Base-by-base conservation (phyloP, 2,329 filamentous ascomycete genomes). In the Aspergillus vadensis region DNA sequence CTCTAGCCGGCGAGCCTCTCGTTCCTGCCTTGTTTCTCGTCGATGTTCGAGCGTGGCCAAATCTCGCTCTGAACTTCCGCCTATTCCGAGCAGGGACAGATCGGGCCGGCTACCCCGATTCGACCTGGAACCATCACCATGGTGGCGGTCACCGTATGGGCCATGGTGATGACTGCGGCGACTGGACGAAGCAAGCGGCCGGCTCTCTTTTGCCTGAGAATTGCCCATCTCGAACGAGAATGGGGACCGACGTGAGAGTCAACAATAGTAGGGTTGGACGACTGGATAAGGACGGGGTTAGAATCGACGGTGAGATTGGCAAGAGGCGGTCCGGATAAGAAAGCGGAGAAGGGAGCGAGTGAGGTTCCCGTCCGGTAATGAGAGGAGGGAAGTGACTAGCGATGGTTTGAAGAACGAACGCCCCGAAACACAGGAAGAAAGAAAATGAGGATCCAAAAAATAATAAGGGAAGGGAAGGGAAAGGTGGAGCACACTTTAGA, bases 1-100 rank as follows among this genome's bases (percentile, higher is more conserved):
- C 75, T 97, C 94, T 58, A 92, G 79, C 64, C 89, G 90, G 64
- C 94, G 85, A 19, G 92, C 92, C 74, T 99, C 95, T 44, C 92
- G 86, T 78, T 98, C 95, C 68, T 94, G 91, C 72, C 89, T 93
- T 7, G 92, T 97, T 79, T 98, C 94, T 60, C 91, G 86, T 60
- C 92, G 88, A 44, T 83, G 79, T 68, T 88, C 85, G 3, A 82
- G 74, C 6, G 79, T 74, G 12, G 79, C 72, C n/a, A 76, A 73
- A 65, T 85, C 83, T 68, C 81, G 76, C 61, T 85, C 81, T 65
- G 76, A 69, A 66, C 71, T 76, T 57, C 78, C 75, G 43, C 81
- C 80, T 9, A 88, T 77, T 58, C 84, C 83, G 32, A 88, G 79
- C 63, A 88, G 83, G 1, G 84, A 84, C 36, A 88, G 77, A 66